A percentile compares a stretch with the other conserved stretches of the same genome.
phyloP scores from a whole-genome alignment of 495 filamentous ascomycete genomes.

The Talaromyces proteolyticus region DNA sequence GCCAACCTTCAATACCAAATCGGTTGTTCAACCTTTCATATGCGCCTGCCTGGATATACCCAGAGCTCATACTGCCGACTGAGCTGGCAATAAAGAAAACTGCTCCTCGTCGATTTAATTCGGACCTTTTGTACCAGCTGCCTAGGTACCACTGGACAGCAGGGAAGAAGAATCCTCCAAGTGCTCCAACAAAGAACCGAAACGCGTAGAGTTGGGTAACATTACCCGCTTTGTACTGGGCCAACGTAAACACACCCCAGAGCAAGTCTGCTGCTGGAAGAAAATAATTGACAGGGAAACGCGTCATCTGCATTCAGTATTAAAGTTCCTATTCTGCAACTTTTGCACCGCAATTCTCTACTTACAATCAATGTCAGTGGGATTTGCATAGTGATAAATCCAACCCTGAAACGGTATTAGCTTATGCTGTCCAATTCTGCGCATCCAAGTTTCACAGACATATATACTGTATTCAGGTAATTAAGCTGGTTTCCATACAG shows the following conservation, averaged over 20 bases:
- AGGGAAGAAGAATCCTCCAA: slow-evolving; percentile 79
- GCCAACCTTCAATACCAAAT: slow-evolving; percentile 42
- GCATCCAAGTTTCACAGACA: slow-evolving; percentile 7
- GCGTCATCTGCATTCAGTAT: slow-evolving; percentile 15
- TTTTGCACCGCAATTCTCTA: neutral
- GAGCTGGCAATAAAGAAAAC: slow-evolving; percentile 44
- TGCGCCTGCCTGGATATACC: slow-evolving; percentile 42
- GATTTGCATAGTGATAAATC: slow-evolving; percentile 20
- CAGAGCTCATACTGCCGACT: slow-evolving; percentile 43
- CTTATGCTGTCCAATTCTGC: neutral
- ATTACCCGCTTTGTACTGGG: slow-evolving; percentile 34
- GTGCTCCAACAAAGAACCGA: slow-evolving; percentile 82
- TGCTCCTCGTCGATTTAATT: slow-evolving; percentile 38
- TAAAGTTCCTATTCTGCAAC: neutral
- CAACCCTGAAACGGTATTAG: slow-evolving; percentile 11
- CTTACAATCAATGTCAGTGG: slow-evolving; percentile 17
- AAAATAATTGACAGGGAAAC: slow-evolving; percentile 23
- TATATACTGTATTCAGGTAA: slow-evolving; percentile 40
- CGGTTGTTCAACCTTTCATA: slow-evolving; percentile 36
- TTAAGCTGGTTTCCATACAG: slow-evolving; percentile 43
- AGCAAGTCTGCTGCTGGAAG: slow-evolving; percentile 27
- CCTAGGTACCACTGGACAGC: slow-evolving; percentile 23
- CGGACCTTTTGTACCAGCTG: slow-evolving; percentile 32
- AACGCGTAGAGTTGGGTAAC: slow-evolving; percentile 40
- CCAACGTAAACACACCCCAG: slow-evolving; percentile 43